Percentiles rank a stretch among this genome's conserved stretches.
phyloP scores from a whole-genome alignment of 2,329 filamentous ascomycete genomes.

The Fusarium austroafricanum region DNA sequence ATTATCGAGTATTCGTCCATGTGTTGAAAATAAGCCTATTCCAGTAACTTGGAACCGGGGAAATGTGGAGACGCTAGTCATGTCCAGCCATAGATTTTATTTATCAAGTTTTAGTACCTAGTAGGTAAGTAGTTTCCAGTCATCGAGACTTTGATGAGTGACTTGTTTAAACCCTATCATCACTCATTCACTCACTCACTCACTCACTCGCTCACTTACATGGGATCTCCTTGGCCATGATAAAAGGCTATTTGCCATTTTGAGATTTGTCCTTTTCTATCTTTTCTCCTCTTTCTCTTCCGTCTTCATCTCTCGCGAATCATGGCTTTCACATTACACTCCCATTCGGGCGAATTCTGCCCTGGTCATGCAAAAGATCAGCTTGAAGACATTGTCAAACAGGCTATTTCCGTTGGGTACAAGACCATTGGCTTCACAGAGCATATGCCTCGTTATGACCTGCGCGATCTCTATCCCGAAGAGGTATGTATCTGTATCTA shows the following conservation, averaged over 20 bases:
- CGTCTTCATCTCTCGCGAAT: neutral
- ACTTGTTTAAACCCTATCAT: neutral
- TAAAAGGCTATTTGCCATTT: neutral
- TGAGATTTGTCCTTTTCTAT: neutral
- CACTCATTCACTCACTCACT: no score
- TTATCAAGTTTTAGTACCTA: slow-evolving; percentile 18
- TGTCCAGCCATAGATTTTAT: slow-evolving; percentile 3
- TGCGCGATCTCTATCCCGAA: slow-evolving; percentile 89
- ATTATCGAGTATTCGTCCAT: neutral
- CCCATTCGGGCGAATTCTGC: slow-evolving; percentile 98
- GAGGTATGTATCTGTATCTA: slow-evolving; percentile 67
- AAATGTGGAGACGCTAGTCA: slow-evolving; percentile 25
- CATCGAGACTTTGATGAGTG: slow-evolving; percentile 11
- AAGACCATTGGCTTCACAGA: slow-evolving; percentile 89
- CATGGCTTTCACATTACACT: slow-evolving; percentile 99
- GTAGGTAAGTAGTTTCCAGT: neutral
- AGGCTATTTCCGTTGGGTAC: slow-evolving; percentile 83
- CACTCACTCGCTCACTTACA: slow-evolving; percentile 4
- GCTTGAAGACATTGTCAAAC: slow-evolving; percentile 84
- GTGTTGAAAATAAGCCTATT: slow-evolving; percentile 5
- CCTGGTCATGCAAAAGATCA: slow-evolving; percentile 86
- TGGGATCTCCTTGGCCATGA: neutral
- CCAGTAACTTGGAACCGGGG: neutral
- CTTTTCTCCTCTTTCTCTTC: neutral
- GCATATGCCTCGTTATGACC: slow-evolving; percentile 86